Percentiles rank a stretch among this genome's conserved stretches.
Evolutionary conservation across 345 rosid species (phyloP).

Genomic region (Draba incana): DNA sequence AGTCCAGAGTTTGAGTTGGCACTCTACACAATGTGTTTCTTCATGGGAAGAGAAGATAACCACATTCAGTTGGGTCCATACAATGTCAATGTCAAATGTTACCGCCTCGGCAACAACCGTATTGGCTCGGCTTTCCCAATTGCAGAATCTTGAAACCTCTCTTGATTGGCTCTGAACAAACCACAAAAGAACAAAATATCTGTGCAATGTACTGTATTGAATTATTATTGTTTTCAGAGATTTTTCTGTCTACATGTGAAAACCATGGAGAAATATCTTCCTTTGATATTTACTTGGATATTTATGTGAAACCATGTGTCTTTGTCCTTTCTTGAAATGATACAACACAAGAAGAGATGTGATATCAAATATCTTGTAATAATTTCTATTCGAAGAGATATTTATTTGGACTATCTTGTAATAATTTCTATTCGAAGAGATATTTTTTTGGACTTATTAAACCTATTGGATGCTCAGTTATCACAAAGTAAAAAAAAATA

Average conservation of each 20-base stretch:
- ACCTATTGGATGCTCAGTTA: conserved; percentile 1
- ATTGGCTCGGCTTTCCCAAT: conserved; percentile 81
- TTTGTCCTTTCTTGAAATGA: conserved; percentile 30
- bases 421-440: conserved; percentile 12
- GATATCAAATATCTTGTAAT: conserved; percentile 26
- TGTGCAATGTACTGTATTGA: conserved; percentile 19
- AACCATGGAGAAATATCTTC: conserved; percentile 23
- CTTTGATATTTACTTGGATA: too few relatives aligned
- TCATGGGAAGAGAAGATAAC: conserved; percentile 78
- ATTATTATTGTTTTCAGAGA: conserved; percentile 20
- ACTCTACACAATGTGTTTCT: conserved; percentile 81
- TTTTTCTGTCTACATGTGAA: conserved; percentile 13
- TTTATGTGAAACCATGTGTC: conserved; percentile 19
- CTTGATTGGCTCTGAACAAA: not conserved
- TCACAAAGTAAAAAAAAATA: conserved; percentile 20
- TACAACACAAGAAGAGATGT: conserved; percentile 21
- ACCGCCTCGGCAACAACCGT: conserved; percentile 60
- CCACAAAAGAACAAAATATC: conserved; percentile 23
- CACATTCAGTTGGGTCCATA: conserved; percentile 81
- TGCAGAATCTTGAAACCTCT: conserved; percentile 53
- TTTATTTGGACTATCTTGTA: conserved; percentile 22
- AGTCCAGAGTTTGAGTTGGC: conserved; percentile 94
- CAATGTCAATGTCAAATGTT: conserved; percentile 89
- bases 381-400: conserved; percentile 1
- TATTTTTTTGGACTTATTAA: conserved; percentile 11